Base-by-base conservation (phyloP, 345 rosid species). In the Pistacia integerrima region DNA sequence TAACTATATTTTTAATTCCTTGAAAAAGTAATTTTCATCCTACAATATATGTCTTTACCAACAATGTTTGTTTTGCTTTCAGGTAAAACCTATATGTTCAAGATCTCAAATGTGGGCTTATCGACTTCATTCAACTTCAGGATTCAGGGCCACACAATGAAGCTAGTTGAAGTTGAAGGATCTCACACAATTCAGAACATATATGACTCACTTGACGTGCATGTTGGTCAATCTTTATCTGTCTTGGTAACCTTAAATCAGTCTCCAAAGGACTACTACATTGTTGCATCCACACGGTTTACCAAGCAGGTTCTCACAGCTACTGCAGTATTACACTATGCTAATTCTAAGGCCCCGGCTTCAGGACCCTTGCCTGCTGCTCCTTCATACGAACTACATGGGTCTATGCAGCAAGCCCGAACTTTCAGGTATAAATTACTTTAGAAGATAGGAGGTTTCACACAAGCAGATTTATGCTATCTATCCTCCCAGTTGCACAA, bases 321-420 rank as follows among this genome's bases (percentile, higher is more conserved):
- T 52, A 87, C 87, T 13, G 90, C 91, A 22, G 62, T 90, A 36
- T 79, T 94, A 64, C 97, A 87, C 82, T 94, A 94, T 67, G 49
- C 93, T 6, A 90, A 86, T 84, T 91, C 97, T 9, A 73, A 69
- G 0, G 74, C 85, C 68, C 85, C 90, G 1, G 93, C 76, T 79
- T 88, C 98, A 3, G 97, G 97, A 72, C 88, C 92, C 14, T 52
- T 80, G 0, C 97, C 97, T 1, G 73, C 86, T 74, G 88, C 82
- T 79, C 97, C 97, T 0, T 69, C 83, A 7, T 77, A 72, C 25
- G 85, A 79, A 75, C 67, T 79, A 20, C 85, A 85, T 59, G 87
- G 97, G 92, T 94, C 98, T 57, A 85, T 93, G 97, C 76, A 82
- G 82, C 98, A 94, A 85, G 97, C 97, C 9, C 83, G 97, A 83